Evolutionary conservation across 441 rosid species (phyloP).

Genomic region (Metrosideros polymorpha): DNA sequence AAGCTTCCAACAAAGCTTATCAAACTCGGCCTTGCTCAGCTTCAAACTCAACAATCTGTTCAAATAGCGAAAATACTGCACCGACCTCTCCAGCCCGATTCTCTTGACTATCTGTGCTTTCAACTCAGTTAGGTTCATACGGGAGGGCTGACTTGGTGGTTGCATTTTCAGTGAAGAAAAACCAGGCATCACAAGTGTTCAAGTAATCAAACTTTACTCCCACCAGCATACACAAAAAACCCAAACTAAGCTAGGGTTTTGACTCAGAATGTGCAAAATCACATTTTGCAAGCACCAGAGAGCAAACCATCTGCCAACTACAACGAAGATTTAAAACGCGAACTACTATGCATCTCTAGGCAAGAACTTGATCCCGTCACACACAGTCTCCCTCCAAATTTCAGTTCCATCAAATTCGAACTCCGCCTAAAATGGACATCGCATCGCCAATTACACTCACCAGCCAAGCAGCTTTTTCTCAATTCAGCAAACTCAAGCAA

Average conservation of each 20-base stretch:
- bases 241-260: constrained; percentile 9
- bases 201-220: constrained; percentile 2
- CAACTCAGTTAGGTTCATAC: constrained; percentile 31
- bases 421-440: not conserved
- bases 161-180: constrained; percentile 22
- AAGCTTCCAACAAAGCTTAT: constrained; percentile 30
- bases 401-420: not conserved
- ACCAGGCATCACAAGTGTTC: not conserved
- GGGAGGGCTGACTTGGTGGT: constrained; percentile 17
- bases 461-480: not conserved
- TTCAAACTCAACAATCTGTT: constrained; percentile 35
- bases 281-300: not conserved
- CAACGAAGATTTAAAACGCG: not conserved
- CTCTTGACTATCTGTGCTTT: constrained; percentile 44
- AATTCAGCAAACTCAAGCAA: not conserved
- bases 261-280: constrained; percentile 6
- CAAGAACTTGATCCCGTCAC: not conserved
- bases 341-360: not conserved
- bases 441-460: not conserved
- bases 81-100: constrained; percentile 35
- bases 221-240: not conserved
- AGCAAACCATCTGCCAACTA: not conserved
- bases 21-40: constrained; percentile 41
- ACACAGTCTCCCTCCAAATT: constrained; percentile 1
- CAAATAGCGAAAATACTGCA: constrained; percentile 31